A percentile compares a stretch with the other conserved stretches of the same genome.
These are phyloP conservation scores for Chlamydomonas applanata DNA, from an alignment of 139 green algal genomes.

Conservation along the genomic window DNA sequence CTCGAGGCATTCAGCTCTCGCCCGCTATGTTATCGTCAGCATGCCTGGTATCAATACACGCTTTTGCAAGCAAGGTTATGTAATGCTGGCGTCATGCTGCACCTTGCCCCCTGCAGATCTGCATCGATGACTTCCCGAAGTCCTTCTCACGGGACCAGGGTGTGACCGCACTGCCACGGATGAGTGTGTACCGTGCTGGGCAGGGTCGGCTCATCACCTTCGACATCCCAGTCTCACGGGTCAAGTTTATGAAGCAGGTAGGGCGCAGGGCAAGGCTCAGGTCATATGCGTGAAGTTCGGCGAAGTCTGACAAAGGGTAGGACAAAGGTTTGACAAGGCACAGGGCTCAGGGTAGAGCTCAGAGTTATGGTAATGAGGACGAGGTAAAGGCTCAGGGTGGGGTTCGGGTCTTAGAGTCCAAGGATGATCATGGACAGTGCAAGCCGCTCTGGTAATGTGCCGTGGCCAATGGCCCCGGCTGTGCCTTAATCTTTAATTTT, in stretches of 20 bases:
- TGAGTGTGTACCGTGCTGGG: slow-evolving; percentile 33
- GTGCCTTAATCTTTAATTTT: no score
- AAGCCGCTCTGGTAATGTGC: neutral
- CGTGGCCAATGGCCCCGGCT: neutral
- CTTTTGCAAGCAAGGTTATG: neutral
- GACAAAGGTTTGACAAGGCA: neutral
- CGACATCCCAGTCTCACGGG: slow-evolving; percentile 44
- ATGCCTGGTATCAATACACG: neutral
- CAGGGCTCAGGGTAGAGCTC: neutral
- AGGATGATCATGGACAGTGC: neutral
- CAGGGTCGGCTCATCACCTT: slow-evolving; percentile 26
- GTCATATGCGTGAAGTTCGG: neutral
- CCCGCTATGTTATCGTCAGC: neutral
- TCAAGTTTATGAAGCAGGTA: slow-evolving; percentile 16
- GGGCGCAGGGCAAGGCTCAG: neutral
- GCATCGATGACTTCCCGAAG: slow-evolving; percentile 48
- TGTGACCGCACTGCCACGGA: slow-evolving; percentile 39
- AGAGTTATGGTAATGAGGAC: neutral
- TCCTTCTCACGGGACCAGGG: slow-evolving; percentile 30
- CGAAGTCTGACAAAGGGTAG: neutral
- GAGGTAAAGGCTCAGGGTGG: neutral
- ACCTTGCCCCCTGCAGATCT: slow-evolving; percentile 39
- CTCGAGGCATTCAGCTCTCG: neutral
- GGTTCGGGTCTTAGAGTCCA: neutral
- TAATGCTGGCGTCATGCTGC: neutral